A percentile compares a stretch with the other conserved stretches of the same genome.
phyloP scores from a whole-genome alignment of 192 early-diverging fungal species.

The Umbelopsis ramanniana region DNA sequence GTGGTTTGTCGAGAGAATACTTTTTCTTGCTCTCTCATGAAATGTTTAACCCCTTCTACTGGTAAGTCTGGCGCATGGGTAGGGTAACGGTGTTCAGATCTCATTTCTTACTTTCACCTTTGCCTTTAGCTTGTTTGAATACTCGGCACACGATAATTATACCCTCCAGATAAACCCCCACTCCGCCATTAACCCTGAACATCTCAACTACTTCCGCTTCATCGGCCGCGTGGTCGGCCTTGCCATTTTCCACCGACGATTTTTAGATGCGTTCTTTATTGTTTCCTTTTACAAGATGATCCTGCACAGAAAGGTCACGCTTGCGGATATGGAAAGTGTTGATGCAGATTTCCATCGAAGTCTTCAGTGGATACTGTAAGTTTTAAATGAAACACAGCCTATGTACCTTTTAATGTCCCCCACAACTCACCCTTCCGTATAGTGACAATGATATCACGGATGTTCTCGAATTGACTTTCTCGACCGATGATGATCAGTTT shows the following conservation, averaged over 20 bases:
- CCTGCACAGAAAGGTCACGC: conserved; percentile 81
- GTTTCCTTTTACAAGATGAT: conserved; percentile 97
- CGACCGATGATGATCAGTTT: conserved; percentile 88
- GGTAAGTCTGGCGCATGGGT: no score
- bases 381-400: not conserved
- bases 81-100: no score
- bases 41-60: conserved; percentile 96
- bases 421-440: not conserved
- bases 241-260: conserved; percentile 95
- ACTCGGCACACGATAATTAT: conserved; percentile 95
- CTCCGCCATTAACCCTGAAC: conserved; percentile 91
- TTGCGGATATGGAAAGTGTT: conserved; percentile 91
- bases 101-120: no score
- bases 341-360: conserved; percentile 88
- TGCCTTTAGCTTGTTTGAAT: conserved; percentile 81
- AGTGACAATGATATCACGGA: conserved; percentile 86
- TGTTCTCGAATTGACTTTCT: conserved; percentile 83
- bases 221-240: conserved; percentile 94
- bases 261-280: conserved; percentile 93
- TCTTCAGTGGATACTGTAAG: conserved; percentile 87
- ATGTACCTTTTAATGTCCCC: no score
- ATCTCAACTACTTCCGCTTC: conserved; percentile 96
- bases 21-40: conserved; percentile 96
- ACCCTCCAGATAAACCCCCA: conserved; percentile 96
- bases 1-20: conserved; percentile 93